phyloP scores from a whole-genome alignment of 345 rosid genomes.

The Dipteronia dyeriana region DNA sequence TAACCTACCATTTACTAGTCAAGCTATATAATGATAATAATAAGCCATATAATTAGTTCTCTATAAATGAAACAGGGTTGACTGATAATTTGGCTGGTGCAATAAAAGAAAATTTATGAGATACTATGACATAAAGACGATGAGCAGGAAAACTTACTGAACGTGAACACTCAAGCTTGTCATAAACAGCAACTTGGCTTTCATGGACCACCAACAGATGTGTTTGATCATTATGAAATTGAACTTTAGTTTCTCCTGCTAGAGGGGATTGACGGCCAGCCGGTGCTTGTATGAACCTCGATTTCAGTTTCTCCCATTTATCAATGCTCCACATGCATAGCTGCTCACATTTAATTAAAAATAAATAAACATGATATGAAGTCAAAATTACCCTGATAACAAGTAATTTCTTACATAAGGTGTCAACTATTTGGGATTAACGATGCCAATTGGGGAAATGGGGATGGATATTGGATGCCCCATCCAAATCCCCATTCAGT shows the following conservation, averaged over 20 bases:
- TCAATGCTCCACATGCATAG: conserved; percentile 77
- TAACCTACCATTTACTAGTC: neutral
- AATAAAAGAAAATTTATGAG: neutral
- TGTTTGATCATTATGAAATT: conserved; percentile 51
- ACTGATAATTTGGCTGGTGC: neutral
- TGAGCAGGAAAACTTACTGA: conserved; percentile 32
- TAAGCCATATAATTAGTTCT: neutral
- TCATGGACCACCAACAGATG: conserved; percentile 50
- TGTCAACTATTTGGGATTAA: neutral
- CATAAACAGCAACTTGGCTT: conserved; percentile 46
- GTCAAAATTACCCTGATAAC: neutral
- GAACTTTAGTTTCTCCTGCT: conserved; percentile 46
- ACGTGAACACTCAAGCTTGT: conserved; percentile 46
- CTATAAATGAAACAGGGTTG: neutral
- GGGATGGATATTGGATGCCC: too few species aligned
- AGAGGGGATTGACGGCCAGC: conserved; percentile 40
- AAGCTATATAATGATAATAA: neutral
- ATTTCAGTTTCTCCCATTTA: conserved; percentile 69
- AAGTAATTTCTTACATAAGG: neutral
- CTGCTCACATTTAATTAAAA: conserved; percentile 29
- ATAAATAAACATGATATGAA: neutral
- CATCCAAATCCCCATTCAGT: too few species aligned
- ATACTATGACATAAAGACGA: neutral
- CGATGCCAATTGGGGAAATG: too few species aligned
- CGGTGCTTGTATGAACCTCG: conserved; percentile 39